A percentile compares a stretch with the other conserved stretches of the same genome.
Conservation (phyloP, 2,329 filamentous ascomycete species). For the Aureobasidium sp. region DNA sequence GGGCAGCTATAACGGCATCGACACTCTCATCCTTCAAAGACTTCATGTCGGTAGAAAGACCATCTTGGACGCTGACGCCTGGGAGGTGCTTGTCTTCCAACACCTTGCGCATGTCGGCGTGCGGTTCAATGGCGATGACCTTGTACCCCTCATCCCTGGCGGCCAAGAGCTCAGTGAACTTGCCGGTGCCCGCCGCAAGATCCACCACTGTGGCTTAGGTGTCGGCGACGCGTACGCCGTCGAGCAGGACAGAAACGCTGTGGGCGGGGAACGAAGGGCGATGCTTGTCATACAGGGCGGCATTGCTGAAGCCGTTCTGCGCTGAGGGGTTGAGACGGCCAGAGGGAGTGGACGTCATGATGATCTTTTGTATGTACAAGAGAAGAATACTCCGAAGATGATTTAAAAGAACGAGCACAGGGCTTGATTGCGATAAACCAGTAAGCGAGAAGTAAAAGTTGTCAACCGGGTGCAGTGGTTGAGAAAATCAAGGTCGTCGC, state of each 20-base stretch:
- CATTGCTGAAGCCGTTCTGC: slow-evolving; percentile 53
- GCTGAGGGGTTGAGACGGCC: slow-evolving; percentile 23
- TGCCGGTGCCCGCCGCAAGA: slow-evolving; percentile 61
- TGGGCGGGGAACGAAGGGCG: slow-evolving; percentile 57
- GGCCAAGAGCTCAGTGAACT: slow-evolving; percentile 58
- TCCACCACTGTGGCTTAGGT: slow-evolving; percentile 49
- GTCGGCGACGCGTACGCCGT: slow-evolving; percentile 43
- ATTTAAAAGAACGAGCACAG: background rate
- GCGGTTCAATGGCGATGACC: slow-evolving; percentile 56
- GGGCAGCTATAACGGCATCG: slow-evolving; percentile 58
- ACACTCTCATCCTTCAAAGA: slow-evolving; percentile 48
- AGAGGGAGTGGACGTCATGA: slow-evolving; percentile 4
- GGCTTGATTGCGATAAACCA: background rate
- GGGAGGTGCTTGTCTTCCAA: slow-evolving; percentile 50
- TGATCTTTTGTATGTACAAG: background rate
- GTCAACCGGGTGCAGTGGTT: background rate
- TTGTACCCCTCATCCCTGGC: slow-evolving; percentile 50
- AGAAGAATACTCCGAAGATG: background rate
- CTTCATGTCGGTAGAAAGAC: slow-evolving; percentile 50
- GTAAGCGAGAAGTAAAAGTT: background rate
- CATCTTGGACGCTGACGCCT: slow-evolving; percentile 48
- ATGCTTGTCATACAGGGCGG: slow-evolving; percentile 56
- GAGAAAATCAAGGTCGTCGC: background rate
- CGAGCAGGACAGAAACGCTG: slow-evolving; percentile 51
- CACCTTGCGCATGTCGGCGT: slow-evolving; percentile 56